Evolutionary conservation across 1,284 basidiomycete species (phyloP).

Genomic region (Microbotryum violaceum): DNA sequence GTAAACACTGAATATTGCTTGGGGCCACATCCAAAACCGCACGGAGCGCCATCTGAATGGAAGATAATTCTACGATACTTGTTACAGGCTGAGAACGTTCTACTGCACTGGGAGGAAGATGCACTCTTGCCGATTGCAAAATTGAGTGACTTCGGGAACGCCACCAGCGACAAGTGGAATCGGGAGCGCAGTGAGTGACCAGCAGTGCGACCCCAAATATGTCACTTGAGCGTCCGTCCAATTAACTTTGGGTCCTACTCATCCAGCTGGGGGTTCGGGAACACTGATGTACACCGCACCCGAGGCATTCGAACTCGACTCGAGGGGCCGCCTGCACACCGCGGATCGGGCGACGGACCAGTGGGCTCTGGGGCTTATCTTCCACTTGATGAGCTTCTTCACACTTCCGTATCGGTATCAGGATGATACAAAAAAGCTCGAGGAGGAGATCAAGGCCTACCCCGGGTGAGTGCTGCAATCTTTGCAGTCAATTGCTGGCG

Average conservation of each 20-base stretch:
- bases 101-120: constrained; percentile 34
- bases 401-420: constrained; percentile 27
- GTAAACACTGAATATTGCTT: not conserved
- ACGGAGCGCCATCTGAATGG: not conserved
- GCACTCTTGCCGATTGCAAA: constrained; percentile 29
- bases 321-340: constrained; percentile 10
- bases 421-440: constrained; percentile 23
- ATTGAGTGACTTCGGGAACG: constrained; percentile 33
- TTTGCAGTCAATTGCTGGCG: too few relatives aligned
- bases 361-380: constrained; percentile 34
- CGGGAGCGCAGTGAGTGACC: constrained; percentile 15
- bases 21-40: not conserved
- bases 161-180: constrained; percentile 21
- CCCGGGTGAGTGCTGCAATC: constrained; percentile 20
- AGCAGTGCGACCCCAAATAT: not conserved
- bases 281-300: constrained; percentile 34
- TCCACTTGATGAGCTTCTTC: constrained; percentile 35
- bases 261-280: constrained; percentile 29
- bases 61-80: not conserved
- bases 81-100: constrained; percentile 34
- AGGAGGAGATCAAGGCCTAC: constrained; percentile 31
- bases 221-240: not conserved
- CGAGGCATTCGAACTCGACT: constrained; percentile 22
- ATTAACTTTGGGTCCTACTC: too few relatives aligned
- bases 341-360: constrained; percentile 28